Percentiles rank a stretch among this genome's conserved stretches.
These are phyloP conservation scores for Tubosaeta sp. DNA, from an alignment of 768 basidiomycete species.

Conservation along the genomic window DNA sequence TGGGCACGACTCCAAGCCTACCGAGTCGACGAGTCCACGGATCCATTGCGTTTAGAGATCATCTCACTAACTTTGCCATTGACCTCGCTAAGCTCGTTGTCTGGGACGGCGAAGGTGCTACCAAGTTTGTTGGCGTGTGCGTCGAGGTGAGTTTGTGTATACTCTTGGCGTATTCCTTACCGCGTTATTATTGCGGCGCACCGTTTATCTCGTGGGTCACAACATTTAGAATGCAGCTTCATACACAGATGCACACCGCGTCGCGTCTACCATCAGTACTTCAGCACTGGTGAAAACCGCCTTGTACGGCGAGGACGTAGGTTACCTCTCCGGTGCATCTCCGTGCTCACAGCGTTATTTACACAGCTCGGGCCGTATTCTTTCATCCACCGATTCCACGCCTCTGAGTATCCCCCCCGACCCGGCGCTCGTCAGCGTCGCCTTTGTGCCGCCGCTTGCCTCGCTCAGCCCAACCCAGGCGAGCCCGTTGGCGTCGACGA, in stretches of 20 bases:
- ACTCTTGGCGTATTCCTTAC: background rate
- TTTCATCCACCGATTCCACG: conserved; percentile 86
- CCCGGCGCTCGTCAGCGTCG: conserved; percentile 77
- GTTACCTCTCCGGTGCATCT: conserved; percentile 14
- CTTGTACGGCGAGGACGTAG: conserved; percentile 89
- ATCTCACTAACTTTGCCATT: conserved; percentile 80
- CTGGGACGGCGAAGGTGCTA: conserved; percentile 95
- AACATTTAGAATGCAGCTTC: conserved; percentile 64
- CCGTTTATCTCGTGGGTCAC: conserved; percentile 6
- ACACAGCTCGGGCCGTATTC: conserved; percentile 90
- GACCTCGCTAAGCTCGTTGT: conserved; percentile 96
- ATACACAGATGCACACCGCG: conserved; percentile 81
- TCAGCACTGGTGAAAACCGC: conserved; percentile 96
- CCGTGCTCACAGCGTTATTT: background rate
- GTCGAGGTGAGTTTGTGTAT: conserved; percentile 61
- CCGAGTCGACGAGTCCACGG: conserved; percentile 64
- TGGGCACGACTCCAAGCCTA: conserved; percentile 43
- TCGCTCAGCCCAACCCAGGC: conserved; percentile 47
- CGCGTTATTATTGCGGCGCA: background rate
- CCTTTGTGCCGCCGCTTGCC: conserved; percentile 74
- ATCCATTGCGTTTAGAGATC: conserved; percentile 67
- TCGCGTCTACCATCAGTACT: conserved; percentile 89
- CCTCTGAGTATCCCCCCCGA: conserved; percentile 56
- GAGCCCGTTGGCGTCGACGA: conserved; percentile 91
- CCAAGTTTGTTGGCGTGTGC: conserved; percentile 92